A percentile compares a stretch with the other conserved stretches of the same genome.
phyloP scores from a whole-genome alignment of 2,329 filamentous ascomycete genomes.

The Aspergillus calidoustus region DNA sequence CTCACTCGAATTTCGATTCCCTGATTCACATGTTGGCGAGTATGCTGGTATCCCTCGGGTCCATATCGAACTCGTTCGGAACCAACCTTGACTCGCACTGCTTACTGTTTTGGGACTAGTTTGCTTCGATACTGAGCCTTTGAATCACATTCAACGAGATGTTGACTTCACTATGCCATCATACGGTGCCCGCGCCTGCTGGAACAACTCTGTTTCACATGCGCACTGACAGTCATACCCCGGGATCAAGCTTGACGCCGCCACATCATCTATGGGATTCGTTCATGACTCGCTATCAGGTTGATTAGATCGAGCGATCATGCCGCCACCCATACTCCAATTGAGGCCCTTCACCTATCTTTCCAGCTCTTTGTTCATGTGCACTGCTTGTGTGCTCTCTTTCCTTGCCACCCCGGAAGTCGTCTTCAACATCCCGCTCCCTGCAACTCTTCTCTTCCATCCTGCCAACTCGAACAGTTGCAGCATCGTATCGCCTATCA shows the following conservation, averaged over 20 bases:
- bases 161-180: not conserved
- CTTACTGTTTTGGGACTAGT: not conserved
- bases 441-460: slow-evolving; percentile 56
- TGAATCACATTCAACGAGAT: not conserved
- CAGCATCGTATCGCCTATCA: slow-evolving; percentile 54
- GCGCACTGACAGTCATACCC: not conserved
- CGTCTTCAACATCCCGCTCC: not conserved
- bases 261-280: not conserved
- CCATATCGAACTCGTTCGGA: not conserved
- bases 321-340: not conserved
- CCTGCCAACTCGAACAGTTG: slow-evolving; percentile 63
- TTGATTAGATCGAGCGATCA: not conserved
- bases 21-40: not conserved
- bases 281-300: not conserved
- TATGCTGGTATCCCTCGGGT: not conserved
- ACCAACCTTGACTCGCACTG: not conserved
- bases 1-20: not conserved
- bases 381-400: not conserved
- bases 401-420: not conserved
- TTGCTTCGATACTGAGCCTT: not conserved
- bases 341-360: not conserved
- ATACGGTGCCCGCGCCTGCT: not conserved
- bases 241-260: not conserved
- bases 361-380: not conserved
- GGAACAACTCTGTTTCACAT: not conserved